Percentiles rank a stretch among this genome's conserved stretches.
These are phyloP conservation scores for Globisporangium heterothallicum DNA, from an alignment of 352 stramenopile species.

Conservation along the genomic window DNA sequence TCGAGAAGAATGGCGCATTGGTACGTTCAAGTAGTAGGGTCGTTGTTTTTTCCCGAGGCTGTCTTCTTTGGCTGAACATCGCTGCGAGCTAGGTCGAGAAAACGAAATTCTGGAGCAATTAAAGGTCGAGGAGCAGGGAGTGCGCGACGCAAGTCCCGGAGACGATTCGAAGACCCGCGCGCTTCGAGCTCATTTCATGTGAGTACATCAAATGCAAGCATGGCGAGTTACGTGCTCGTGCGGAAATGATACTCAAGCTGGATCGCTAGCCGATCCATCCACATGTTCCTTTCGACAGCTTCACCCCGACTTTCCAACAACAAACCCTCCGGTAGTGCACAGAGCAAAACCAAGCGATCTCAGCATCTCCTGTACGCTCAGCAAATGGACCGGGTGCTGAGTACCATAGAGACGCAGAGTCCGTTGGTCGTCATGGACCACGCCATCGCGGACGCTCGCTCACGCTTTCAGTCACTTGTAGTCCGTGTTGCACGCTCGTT, in stretches of 20 bases:
- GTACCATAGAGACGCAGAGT: conserved; percentile 19
- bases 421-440: conserved; percentile 23
- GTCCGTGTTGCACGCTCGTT: not conserved
- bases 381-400: conserved; percentile 35
- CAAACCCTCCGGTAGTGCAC: not conserved
- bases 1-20: conserved; percentile 37
- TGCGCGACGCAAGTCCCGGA: not conserved
- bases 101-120: conserved; percentile 20
- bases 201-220: not conserved
- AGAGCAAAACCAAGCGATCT: conserved; percentile 18
- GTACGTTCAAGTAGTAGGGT: conserved; percentile 8
- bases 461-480: conserved; percentile 19
- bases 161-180: not conserved
- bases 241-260: not conserved
- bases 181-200: conserved; percentile 22
- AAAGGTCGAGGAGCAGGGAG: conserved; percentile 1
- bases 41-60: not conserved
- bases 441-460: conserved; percentile 17
- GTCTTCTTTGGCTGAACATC: not conserved
- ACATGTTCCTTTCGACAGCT: conserved; percentile 18
- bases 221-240: not conserved
- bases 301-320: not conserved
- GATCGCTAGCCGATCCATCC: conserved; percentile 11
- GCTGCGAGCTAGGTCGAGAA: conserved; percentile 13
- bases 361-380: conserved; percentile 32